phyloP scores from a whole-genome alignment of 2,329 filamentous ascomycete species.

The Colletotrichum theobromicola region DNA sequence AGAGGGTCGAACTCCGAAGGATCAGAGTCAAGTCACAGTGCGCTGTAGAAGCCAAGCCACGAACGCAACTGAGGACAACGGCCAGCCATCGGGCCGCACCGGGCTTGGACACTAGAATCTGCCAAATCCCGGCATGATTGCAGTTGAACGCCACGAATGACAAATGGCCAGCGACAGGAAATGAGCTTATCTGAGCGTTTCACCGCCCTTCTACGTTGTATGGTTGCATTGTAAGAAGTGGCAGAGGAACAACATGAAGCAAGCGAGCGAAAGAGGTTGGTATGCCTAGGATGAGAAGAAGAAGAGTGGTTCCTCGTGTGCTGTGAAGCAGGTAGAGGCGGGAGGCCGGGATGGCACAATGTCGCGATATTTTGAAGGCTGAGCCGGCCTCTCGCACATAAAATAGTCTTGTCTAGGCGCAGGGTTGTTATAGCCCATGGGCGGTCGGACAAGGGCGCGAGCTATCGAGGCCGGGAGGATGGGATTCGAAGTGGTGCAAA shows the following conservation, averaged over 20 bases:
- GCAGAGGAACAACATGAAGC: neutral
- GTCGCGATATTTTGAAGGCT: neutral
- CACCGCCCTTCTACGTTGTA: neutral
- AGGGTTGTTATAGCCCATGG: neutral
- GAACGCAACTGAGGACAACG: neutral
- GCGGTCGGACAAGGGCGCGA: neutral
- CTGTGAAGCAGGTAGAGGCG: neutral
- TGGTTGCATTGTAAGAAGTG: neutral
- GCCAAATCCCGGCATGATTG: neutral
- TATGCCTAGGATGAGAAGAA: neutral
- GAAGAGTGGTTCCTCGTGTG: neutral
- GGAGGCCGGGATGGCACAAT: neutral
- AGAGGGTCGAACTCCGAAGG: neutral
- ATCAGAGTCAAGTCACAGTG: neutral
- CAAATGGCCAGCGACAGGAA: neutral
- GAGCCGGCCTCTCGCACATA: neutral
- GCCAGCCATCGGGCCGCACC: slow-evolving; percentile 3
- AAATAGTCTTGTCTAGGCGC: neutral
- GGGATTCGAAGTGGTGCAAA: neutral
- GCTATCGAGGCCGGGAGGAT: neutral
- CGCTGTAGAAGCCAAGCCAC: neutral
- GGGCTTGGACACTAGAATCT: neutral
- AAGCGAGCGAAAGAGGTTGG: neutral
- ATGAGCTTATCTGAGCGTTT: neutral
- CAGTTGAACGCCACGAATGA: neutral